Base-by-base conservation (phyloP, 768 basidiomycete species). In the Phlebiopsis flavidoalba region DNA sequence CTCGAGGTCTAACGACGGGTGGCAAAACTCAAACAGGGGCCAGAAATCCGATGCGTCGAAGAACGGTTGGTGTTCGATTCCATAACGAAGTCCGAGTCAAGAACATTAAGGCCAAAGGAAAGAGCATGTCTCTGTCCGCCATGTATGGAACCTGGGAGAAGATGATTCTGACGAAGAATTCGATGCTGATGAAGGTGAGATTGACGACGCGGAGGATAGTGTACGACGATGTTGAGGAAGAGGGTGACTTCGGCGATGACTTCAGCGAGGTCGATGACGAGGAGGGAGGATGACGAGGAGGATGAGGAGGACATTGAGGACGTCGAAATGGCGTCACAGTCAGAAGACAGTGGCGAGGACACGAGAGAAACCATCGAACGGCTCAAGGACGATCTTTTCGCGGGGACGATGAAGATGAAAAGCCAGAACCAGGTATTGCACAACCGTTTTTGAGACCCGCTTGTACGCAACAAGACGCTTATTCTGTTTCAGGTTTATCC, bases 41-140 rank as follows among this genome's bases (percentile, higher is more conserved):
- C 67, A 2, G n/a, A 57, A 59, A 59, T 7, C 66, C 26, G 46
- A 52, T 66, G 48, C 63, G 53, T 70, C 73, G 57, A 45, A 74
- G 76, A 45, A 83, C n/a, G 79, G 59, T 43, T 17, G 51, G 35
- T 21, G 93, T 95, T 11, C 86, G 89, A 21, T 95, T 95, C 70
- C 82, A 87, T 67, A 88, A 92, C 4, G 80, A 87, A 67, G 93
- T 95, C 26, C 77, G 84, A 40, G 88, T 95, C 40, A 93, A 87
- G 75, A 88, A 83, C 50, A 93, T 95, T 68, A 87, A 86, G 65
- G 76, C 87, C 1, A 82, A 83, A 21, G 88, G 88, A 3, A 91
- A 83, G 70, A 83, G 82, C 51, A 74, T 83, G 58, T 83, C 87
- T 4, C 67, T 88, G 21, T 80, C 74, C 8, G 64, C 69, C 17